Percentiles rank a stretch among this genome's conserved stretches.
These are phyloP conservation scores for Oryza meridionalis DNA, from an alignment of 176 grass and related monocot genomes.

Conservation along the genomic window DNA sequence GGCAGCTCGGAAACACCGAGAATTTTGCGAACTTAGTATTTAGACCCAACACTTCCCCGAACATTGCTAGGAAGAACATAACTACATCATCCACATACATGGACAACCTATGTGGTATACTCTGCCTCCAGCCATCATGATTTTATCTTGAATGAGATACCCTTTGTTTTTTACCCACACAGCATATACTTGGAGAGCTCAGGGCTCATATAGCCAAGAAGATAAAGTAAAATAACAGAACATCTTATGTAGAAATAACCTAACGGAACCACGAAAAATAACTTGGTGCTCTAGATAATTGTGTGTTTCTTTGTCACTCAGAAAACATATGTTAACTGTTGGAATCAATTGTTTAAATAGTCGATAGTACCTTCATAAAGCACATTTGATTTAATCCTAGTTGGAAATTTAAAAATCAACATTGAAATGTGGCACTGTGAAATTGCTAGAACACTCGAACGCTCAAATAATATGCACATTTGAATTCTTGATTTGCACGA, in stretches of 20 bases:
- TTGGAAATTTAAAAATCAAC: not conserved
- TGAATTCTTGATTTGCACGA: not conserved
- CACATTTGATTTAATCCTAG: not conserved
- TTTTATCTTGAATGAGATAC: not conserved
- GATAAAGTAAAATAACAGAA: not conserved
- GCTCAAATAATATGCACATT: not conserved
- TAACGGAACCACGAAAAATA: not conserved
- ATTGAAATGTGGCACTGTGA: not conserved
- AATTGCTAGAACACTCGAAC: not conserved
- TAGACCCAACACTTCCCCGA: not conserved
- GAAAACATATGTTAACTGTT: not conserved
- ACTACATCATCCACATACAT: not conserved
- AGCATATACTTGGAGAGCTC: too few species aligned
- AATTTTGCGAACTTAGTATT: not conserved
- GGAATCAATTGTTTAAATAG: not conserved
- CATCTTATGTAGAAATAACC: not conserved
- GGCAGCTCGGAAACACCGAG: not conserved
- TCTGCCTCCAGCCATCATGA: not conserved
- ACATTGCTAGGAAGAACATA: not conserved
- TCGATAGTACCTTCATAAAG: not conserved
- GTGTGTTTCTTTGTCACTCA: not conserved
- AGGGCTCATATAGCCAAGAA: too few species aligned
- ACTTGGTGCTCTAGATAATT: not conserved
- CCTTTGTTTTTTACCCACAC: too few species aligned
- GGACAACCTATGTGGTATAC: not conserved